These are phyloP conservation scores for Arabidopsis hybrid DNA, from an alignment of 441 rosid genomes.

Conservation along the genomic window DNA sequence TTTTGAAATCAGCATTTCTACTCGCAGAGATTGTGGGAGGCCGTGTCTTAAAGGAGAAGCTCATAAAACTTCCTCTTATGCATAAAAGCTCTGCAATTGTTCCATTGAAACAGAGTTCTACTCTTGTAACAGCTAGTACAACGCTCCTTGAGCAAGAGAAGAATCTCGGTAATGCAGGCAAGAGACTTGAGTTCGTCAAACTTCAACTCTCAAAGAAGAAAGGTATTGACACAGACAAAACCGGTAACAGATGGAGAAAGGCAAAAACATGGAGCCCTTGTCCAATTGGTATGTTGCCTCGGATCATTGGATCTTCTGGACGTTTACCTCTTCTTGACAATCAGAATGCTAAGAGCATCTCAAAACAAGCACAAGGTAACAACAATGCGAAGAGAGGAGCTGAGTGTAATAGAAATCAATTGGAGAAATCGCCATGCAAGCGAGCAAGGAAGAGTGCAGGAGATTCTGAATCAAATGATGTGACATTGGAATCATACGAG, in stretches of 20 bases:
- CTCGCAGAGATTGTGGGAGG: conserved; percentile 59
- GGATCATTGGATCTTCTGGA: conserved; percentile 67
- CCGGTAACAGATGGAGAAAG: conserved; percentile 60
- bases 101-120: conserved; percentile 32
- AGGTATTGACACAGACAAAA: conserved; percentile 36
- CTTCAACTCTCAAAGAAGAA: conserved; percentile 44
- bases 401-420: conserved; percentile 27
- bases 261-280: conserved; percentile 84
- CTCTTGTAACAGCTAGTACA: conserved; percentile 33
- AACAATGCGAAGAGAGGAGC: conserved; percentile 52
- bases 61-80: conserved; percentile 52
- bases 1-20: conserved; percentile 61
- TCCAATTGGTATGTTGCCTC: conserved; percentile 89
- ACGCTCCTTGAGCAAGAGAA: conserved; percentile 56
- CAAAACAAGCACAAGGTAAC: conserved; percentile 43
- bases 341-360: conserved; percentile 17
- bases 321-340: conserved; percentile 67
- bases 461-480: conserved; percentile 26
- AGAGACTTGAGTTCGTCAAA: conserved; percentile 65
- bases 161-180: conserved; percentile 58
- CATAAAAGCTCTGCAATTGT: conserved; percentile 37
- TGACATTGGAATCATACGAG: conserved; percentile 4
- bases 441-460: conserved; percentile 39
- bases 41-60: conserved; percentile 54
- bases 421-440: conserved; percentile 29